A percentile compares a stretch with the other conserved stretches of the same genome.
phyloP scores from a whole-genome alignment of 441 rosid genomes.

The Gossypium lobatum region DNA sequence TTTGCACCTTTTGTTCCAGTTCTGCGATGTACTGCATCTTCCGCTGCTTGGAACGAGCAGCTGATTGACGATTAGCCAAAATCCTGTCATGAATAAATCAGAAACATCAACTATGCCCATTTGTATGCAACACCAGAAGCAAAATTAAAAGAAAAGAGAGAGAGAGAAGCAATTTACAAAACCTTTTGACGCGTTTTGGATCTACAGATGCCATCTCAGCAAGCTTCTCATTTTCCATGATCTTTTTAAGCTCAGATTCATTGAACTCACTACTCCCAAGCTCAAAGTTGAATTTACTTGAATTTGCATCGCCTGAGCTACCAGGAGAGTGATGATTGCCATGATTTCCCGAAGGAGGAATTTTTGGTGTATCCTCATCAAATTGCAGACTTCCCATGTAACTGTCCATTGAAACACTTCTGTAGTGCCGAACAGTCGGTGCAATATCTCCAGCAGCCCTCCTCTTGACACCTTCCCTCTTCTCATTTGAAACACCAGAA shows the following conservation, averaged over 20 bases:
- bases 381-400: slow-evolving; percentile 35
- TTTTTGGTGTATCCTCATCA: slow-evolving; percentile 31
- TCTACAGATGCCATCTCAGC: slow-evolving; percentile 45
- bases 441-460: slow-evolving; percentile 42
- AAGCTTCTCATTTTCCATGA: slow-evolving; percentile 46
- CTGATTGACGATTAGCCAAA: slow-evolving; percentile 58
- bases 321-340: slow-evolving; percentile 34
- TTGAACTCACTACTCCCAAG: slow-evolving; percentile 40
- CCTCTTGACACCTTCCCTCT: slow-evolving; percentile 44
- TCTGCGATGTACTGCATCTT: slow-evolving; percentile 48
- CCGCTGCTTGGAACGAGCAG: slow-evolving; percentile 60
- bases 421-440: slow-evolving; percentile 34
- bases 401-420: slow-evolving; percentile 60
- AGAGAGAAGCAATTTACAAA: not conserved
- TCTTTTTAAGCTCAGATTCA: slow-evolving; percentile 41
- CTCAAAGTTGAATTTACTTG: slow-evolving; percentile 28
- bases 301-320: slow-evolving; percentile 30
- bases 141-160: not conserved
- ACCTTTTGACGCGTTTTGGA: slow-evolving; percentile 62
- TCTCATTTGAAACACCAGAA: slow-evolving; percentile 21
- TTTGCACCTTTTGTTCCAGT: slow-evolving; percentile 57
- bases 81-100: slow-evolving; percentile 32
- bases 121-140: not conserved
- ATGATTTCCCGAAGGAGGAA: slow-evolving; percentile 27
- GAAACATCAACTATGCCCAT: not conserved